A percentile compares a stretch with the other conserved stretches of the same genome.
These are phyloP conservation scores for Fusarium pseudograminearum DNA, from an alignment of 2,329 filamentous ascomycete species.

Conservation along the genomic window DNA sequence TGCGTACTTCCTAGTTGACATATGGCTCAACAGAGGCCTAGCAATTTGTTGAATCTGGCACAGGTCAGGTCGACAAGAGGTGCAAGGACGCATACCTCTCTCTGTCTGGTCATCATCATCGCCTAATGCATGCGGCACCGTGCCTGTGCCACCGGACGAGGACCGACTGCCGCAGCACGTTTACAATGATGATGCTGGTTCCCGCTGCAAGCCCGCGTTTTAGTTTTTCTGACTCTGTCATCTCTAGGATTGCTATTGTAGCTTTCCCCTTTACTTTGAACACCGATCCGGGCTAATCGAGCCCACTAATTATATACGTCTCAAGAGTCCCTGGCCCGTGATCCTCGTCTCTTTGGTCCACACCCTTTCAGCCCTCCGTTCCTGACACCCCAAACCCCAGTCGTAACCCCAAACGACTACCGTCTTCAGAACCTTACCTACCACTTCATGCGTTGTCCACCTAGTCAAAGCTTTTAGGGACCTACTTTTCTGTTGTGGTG, in stretches of 20 bases:
- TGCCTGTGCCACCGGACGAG: slow-evolving; percentile 41
- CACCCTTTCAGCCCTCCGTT: slow-evolving; percentile 47
- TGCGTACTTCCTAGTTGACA: slow-evolving; percentile 21
- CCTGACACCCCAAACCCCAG: slow-evolving; percentile 40
- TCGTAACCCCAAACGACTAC: slow-evolving; percentile 48
- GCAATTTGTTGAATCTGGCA: slow-evolving; percentile 10
- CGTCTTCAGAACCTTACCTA: slow-evolving; percentile 47
- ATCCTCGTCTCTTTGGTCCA: slow-evolving; percentile 40
- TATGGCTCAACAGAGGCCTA: slow-evolving; percentile 24
- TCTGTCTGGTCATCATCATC: slow-evolving; percentile 28
- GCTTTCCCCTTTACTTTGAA: slow-evolving; percentile 22
- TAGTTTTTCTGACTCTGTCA: slow-evolving; percentile 19
- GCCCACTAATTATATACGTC: slow-evolving; percentile 23
- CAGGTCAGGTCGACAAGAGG: slow-evolving; percentile 30
- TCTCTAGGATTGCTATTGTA: slow-evolving; percentile 20
- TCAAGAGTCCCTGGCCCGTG: slow-evolving; percentile 37
- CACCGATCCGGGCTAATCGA: slow-evolving; percentile 18
- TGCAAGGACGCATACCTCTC: slow-evolving; percentile 23
- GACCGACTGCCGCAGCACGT: slow-evolving; percentile 33
- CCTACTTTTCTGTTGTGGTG: slow-evolving; percentile 42
- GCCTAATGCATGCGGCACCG: slow-evolving; percentile 40
- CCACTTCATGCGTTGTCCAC: slow-evolving; percentile 47
- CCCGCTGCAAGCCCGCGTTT: slow-evolving; percentile 42
- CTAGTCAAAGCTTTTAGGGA: slow-evolving; percentile 44
- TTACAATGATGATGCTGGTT: slow-evolving; percentile 45